Evolutionary conservation across 2,329 filamentous ascomycete genomes (phyloP).

Genomic region (Penicillium palitans): DNA sequence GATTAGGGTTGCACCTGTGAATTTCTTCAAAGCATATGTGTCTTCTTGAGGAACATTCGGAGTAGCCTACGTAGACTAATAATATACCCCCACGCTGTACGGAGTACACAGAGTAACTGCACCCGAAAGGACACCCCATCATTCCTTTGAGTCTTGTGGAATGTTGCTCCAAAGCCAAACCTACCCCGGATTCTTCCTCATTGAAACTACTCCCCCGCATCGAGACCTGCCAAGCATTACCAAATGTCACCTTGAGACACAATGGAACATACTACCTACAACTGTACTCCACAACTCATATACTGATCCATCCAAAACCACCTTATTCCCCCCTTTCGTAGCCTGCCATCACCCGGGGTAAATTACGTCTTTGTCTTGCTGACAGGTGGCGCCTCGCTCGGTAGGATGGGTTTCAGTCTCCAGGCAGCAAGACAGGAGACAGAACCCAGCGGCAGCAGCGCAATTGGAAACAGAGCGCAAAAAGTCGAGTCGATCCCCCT

Average conservation of each 20-base stretch:
- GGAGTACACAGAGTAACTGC: neutral
- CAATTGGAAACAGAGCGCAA: slow-evolving; percentile 19
- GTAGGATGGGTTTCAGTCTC: neutral
- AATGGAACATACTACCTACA: neutral
- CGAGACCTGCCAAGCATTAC: slow-evolving; percentile 8
- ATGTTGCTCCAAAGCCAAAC: slow-evolving; percentile 5
- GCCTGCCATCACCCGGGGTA: too few species aligned
- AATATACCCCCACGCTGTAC: neutral
- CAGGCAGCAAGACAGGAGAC: neutral
- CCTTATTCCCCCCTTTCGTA: neutral
- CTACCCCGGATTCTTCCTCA: slow-evolving; percentile 11
- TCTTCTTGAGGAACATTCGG: neutral
- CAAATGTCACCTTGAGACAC: slow-evolving; percentile 4
- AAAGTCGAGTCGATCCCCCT: slow-evolving; percentile 6
- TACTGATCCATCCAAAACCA: neutral
- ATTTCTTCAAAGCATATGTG: neutral
- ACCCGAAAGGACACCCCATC: neutral
- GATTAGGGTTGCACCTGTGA: slow-evolving; percentile 8
- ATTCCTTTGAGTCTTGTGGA: slow-evolving; percentile 1
- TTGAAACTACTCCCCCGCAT: slow-evolving; percentile 6
- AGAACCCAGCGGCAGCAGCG: slow-evolving; percentile 2
- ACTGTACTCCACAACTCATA: neutral
- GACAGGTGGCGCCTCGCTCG: neutral
- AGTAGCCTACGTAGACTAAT: neutral
- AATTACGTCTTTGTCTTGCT: slow-evolving; percentile 1